Conservation (phyloP, 2,329 filamentous ascomycete genomes). For the Colletotrichum destructivum region DNA sequence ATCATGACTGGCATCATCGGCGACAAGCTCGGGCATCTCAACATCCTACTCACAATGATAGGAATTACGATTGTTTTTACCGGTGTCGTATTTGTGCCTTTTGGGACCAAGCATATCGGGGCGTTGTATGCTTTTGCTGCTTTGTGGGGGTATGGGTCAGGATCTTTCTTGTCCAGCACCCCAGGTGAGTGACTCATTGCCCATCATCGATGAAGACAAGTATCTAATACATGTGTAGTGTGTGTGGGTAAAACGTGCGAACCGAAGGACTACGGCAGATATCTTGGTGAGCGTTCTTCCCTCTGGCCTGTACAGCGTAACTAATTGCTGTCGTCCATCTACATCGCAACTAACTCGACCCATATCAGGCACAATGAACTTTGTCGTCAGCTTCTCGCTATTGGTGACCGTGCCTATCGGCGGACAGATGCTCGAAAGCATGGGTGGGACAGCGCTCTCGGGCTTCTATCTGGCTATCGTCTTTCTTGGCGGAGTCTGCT, state of each 20-base stretch:
- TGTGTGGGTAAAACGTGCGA: constrained; percentile 63
- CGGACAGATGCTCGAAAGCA: constrained; percentile 60
- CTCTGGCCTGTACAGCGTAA: rapidly evolving
- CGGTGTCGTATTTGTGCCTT: constrained; percentile 60
- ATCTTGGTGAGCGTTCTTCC: constrained; percentile 47
- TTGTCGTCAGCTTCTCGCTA: constrained; percentile 60
- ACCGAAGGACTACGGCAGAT: constrained; percentile 62
- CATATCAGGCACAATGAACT: constrained; percentile 60
- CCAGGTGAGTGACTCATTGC: constrained; percentile 44
- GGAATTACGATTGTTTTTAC: constrained; percentile 57
- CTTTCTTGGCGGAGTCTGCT: constrained; percentile 52
- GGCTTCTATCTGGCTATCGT: constrained; percentile 62
- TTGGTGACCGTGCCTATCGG: constrained; percentile 62
- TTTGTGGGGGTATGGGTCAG: constrained; percentile 65
- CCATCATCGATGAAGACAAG: rapidly evolving
- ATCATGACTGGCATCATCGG: constrained; percentile 60
- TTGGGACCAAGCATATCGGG: constrained; percentile 55
- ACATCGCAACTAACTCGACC: rapidly evolving
- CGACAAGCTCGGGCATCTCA: constrained; percentile 62
- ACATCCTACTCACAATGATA: constrained; percentile 56
- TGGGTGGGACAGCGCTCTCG: constrained; percentile 60
- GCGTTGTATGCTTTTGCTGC: constrained; percentile 61
- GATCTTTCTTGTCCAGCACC: constrained; percentile 61
- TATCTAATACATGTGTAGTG: constrained; percentile 46
- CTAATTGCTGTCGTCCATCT: too few relatives aligned